phyloP scores from a whole-genome alignment of 192 early-diverging fungal species.

The Coemansia guatemalensis region DNA sequence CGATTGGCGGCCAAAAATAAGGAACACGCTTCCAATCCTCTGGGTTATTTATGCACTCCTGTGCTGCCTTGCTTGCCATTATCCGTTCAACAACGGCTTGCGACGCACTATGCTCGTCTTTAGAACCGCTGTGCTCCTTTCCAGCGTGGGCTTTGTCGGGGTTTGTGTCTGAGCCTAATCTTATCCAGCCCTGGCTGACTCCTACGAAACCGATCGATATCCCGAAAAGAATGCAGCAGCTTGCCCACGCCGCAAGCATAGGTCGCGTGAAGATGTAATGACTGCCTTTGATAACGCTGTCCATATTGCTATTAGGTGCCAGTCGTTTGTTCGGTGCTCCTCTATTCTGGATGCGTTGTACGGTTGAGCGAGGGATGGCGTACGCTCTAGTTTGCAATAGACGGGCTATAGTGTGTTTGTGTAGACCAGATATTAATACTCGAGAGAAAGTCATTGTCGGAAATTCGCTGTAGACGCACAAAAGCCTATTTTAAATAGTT shows the following conservation, averaged over 20 bases:
- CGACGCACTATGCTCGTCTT: conserved; percentile 8
- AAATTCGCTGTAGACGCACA: too few species aligned
- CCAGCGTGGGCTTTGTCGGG: background rate
- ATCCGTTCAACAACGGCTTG: conserved; percentile 15
- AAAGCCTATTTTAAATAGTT: too few species aligned
- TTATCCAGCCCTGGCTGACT: conserved; percentile 49
- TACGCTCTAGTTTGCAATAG: conserved; percentile 22
- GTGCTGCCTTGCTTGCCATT: conserved; percentile 26
- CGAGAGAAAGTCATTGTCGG: too few species aligned
- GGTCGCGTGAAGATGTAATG: conserved; percentile 39
- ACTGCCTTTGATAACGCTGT: conserved; percentile 4
- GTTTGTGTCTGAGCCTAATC: conserved; percentile 5
- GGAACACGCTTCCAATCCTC: conserved; percentile 52
- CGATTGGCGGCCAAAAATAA: conserved; percentile 35
- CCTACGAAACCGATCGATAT: conserved; percentile 29
- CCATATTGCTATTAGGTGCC: conserved; percentile 2
- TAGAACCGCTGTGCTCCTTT: background rate
- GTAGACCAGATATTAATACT: too few species aligned
- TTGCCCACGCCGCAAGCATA: conserved; percentile 51
- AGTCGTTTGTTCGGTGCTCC: background rate
- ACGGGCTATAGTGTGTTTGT: background rate
- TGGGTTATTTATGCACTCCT: conserved; percentile 32
- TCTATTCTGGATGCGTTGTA: conserved; percentile 18
- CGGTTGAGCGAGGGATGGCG: conserved; percentile 41
- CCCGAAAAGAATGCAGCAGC: conserved; percentile 48